These are phyloP conservation scores for Gaultheria prostrata DNA, from an alignment of 148 eudicot genomes.

Conservation along the genomic window DNA sequence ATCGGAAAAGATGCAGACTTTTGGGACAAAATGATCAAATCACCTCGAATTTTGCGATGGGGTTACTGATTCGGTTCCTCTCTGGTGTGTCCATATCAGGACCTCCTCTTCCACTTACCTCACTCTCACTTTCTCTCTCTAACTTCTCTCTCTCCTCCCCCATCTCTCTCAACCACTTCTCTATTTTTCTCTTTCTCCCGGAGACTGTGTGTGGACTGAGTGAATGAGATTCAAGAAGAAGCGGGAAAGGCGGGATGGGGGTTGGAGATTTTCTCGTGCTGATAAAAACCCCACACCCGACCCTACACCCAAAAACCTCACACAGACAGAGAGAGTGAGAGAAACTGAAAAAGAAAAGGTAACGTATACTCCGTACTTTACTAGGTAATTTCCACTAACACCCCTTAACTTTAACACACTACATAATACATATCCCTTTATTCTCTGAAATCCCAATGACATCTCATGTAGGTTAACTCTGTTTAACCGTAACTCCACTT, in stretches of 20 bases:
- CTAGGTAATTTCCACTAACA: neutral
- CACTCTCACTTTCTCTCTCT: conserved; percentile 7
- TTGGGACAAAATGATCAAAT: conserved; percentile 10
- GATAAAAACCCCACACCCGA: neutral
- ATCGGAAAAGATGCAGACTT: neutral
- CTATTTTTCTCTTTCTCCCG: neutral
- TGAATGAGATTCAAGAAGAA: conserved; percentile 21
- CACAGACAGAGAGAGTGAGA: neutral
- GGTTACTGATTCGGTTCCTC: conserved; percentile 14
- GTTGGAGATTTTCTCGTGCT: conserved; percentile 17
- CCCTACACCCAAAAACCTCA: conserved; percentile 3
- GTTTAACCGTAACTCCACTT: no score
- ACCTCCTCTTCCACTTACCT: conserved; percentile 12
- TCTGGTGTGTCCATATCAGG: conserved; percentile 26
- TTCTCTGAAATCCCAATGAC: neutral
- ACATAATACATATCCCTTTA: neutral
- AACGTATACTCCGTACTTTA: neutral
- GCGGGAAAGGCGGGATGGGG: conserved; percentile 23
- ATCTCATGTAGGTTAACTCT: neutral
- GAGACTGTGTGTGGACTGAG: neutral
- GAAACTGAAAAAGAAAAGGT: neutral
- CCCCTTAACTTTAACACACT: neutral
- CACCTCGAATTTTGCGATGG: conserved; percentile 20
- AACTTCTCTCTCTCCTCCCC: neutral
- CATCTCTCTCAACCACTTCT: conserved; percentile 13